A percentile compares a stretch with the other conserved stretches of the same genome.
These are phyloP conservation scores for Nannochloropsis granulata DNA, from an alignment of 108 stramenopile species.

Conservation along the genomic window DNA sequence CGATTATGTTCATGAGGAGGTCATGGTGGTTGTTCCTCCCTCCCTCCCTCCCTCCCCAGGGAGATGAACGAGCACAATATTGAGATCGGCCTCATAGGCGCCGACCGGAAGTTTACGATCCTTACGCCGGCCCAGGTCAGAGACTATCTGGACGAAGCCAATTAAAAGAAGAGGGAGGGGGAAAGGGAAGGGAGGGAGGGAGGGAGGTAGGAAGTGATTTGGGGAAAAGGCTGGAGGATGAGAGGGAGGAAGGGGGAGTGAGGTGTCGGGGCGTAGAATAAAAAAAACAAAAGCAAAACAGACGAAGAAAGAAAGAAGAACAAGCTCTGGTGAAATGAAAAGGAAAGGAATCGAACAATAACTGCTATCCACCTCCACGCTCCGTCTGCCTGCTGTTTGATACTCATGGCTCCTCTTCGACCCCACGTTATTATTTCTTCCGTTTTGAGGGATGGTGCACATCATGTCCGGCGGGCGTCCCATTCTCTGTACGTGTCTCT, in stretches of 20 bases:
- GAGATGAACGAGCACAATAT: conserved; percentile 97
- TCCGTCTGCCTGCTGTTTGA: neutral
- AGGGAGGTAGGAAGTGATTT: neutral
- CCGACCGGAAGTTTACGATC: conserved; percentile 72
- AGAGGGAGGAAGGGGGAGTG: too few species aligned
- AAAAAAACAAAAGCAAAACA: too few species aligned
- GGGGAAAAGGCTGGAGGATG: neutral
- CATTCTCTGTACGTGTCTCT: too few species aligned
- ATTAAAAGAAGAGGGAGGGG: neutral
- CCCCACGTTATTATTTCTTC: too few species aligned
- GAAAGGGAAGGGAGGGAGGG: neutral
- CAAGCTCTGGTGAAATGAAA: too few species aligned
- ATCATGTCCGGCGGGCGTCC: too few species aligned
- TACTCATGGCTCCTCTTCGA: neutral
- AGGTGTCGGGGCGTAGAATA: too few species aligned
- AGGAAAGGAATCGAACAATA: too few species aligned
- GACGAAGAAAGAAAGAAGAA: too few species aligned
- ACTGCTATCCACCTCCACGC: neutral
- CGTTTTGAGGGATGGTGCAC: too few species aligned
- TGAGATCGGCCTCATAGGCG: conserved; percentile 81
- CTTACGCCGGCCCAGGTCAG: conserved; percentile 94
- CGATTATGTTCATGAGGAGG: too few species aligned
- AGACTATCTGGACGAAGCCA: conserved; percentile 94
- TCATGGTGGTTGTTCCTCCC: too few species aligned
- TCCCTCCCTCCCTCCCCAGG: neutral